Evolutionary conservation across 306 rosid species (phyloP), one percentile per base, ranked within the genome.

Genomic region (Hippophae tibetana): DNA sequence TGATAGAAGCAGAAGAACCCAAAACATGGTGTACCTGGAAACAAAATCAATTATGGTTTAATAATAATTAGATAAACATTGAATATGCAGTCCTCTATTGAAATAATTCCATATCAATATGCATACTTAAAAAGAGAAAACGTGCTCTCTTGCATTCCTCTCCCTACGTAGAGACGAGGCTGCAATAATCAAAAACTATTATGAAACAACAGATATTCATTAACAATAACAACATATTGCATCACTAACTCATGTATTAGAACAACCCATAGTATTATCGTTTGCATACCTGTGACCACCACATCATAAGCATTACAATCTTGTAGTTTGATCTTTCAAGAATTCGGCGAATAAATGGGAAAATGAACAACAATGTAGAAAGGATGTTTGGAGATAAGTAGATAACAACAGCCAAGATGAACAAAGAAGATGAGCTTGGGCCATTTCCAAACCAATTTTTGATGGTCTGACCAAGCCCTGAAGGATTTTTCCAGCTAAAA

Each of bases 141-240:
- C 42, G 82, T 43, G 72, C 98, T 90, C 76, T 92, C 98, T 61
- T 92, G 98, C 96, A 92, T 92, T 82, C 93, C 96, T 81, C 98
- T 87, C 68, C 98, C 98, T 70, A 92, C 98, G 67, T 87, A 92
- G 67, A 92, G 95, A 51, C 86, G 95, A 64, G 98, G 84, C 98
- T 92, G 80, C 54, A 69, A 75, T 60, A 50, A 47, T 48, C 25
- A 43, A 58, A 42, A 59, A 31, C 47, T 47, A 52, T 10, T 59
- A 14, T 48, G 26, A 56, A 61, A 56, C 23, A 18, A 18, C 23
- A 18, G 56, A 44, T 31, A 51, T 65, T 3, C 55, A 69, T 18
- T 18, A 18, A 18, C 23, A 18, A 18, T 18, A 18, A 18, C 23
- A 18, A 18, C 23, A 18, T 18, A 18, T 18, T 18, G 23, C 23